A percentile compares a stretch with the other conserved stretches of the same genome.
Conservation (phyloP, 768 basidiomycete species). For the Suillus hirtellus region DNA sequence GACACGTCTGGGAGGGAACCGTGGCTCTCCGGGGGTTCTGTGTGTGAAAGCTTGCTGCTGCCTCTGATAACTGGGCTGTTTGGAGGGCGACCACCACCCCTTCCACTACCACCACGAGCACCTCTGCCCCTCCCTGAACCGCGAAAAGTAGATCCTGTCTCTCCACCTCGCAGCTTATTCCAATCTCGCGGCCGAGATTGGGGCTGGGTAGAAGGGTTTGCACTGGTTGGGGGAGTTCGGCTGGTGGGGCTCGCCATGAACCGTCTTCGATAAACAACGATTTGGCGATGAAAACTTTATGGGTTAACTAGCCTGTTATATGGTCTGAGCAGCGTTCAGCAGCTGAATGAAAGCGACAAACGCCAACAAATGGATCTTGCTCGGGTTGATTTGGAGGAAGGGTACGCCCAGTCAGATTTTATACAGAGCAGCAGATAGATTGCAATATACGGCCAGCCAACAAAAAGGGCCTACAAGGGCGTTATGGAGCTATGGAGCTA, state of each 20-base stretch:
- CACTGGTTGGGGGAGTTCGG: conserved; percentile 27
- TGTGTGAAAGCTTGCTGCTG: conserved; percentile 17
- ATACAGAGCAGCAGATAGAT: background rate
- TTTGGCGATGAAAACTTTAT: background rate
- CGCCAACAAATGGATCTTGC: background rate
- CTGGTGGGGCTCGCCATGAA: conserved; percentile 47
- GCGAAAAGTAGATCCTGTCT: conserved; percentile 49
- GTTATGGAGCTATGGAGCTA: conserved; percentile 1
- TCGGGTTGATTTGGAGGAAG: conserved; percentile 2
- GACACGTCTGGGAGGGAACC: conserved; percentile 23
- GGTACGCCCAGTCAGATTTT: background rate
- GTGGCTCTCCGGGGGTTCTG: conserved; percentile 22
- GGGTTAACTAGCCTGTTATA: conserved; percentile 1
- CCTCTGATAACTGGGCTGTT: conserved; percentile 24
- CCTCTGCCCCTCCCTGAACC: conserved; percentile 41
- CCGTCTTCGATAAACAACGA: conserved; percentile 6
- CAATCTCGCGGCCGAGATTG: conserved; percentile 43
- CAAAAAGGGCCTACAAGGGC: background rate
- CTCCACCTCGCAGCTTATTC: conserved; percentile 40
- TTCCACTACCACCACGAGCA: conserved; percentile 32
- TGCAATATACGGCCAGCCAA: background rate
- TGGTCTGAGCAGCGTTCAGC: background rate
- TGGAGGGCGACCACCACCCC: conserved; percentile 32
- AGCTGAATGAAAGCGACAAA: background rate
- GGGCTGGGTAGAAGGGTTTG: conserved; percentile 28